Conservation (phyloP, 2,329 filamentous ascomycete genomes). For the Emergomyces pasteurianus region DNA sequence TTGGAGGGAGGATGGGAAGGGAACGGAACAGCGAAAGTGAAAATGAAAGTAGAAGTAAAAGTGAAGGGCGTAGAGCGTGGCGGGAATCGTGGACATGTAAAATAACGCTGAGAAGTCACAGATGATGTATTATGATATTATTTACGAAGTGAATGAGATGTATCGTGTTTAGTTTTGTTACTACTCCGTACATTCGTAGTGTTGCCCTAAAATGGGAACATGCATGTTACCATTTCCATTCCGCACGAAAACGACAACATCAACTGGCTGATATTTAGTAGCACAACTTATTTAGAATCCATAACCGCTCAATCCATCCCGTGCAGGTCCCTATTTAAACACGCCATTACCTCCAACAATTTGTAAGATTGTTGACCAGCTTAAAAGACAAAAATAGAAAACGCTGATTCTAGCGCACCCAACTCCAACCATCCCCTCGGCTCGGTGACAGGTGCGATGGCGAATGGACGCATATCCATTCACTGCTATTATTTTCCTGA, state of each 20-base stretch:
- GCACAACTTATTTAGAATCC: neutral
- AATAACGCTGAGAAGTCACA: neutral
- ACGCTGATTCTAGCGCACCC: neutral
- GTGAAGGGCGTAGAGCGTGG: neutral
- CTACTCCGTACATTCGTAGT: neutral
- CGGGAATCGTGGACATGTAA: neutral
- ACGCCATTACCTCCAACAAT: no score
- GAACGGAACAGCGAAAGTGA: neutral
- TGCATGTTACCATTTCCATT: neutral
- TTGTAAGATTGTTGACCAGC: neutral
- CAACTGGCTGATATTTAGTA: neutral
- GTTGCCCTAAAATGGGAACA: neutral
- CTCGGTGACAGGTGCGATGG: neutral
- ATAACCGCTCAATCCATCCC: neutral
- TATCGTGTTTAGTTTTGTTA: neutral
- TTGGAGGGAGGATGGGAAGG: slow-evolving; percentile 34
- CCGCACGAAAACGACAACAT: neutral
- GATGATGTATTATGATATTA: neutral
- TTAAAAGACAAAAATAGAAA: neutral
- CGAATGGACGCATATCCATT: neutral
- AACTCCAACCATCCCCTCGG: neutral
- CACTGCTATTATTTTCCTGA: neutral
- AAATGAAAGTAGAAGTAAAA: slow-evolving; percentile 4
- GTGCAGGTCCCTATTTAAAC: neutral
- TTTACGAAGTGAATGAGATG: neutral